These are phyloP conservation scores for Allium sativum DNA, from an alignment of 106 monocot genomes.

Conservation along the genomic window DNA sequence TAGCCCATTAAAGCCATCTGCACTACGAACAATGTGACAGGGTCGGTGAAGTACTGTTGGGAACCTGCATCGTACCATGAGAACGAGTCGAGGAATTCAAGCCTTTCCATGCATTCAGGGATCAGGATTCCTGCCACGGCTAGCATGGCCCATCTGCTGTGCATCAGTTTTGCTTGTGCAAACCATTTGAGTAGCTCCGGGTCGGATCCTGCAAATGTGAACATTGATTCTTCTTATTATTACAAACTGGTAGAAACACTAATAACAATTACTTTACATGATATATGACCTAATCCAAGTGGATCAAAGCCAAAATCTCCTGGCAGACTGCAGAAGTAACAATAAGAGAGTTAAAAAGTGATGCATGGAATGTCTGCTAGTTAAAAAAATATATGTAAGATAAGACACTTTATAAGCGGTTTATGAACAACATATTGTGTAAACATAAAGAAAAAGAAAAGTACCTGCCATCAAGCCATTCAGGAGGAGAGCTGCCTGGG, in stretches of 20 bases:
- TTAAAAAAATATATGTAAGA: too few relatives aligned
- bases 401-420: not conserved
- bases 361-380: not conserved
- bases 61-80: conserved; percentile 71
- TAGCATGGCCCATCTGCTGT: conserved; percentile 90
- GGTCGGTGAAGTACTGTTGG: conserved; percentile 62
- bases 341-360: not conserved
- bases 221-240: not conserved
- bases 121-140: conserved; percentile 74
- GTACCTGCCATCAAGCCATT: conserved; percentile 95
- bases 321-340: conserved; percentile 42
- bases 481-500: conserved; percentile 79
- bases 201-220: conserved; percentile 51
- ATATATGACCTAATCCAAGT: conserved; percentile 53
- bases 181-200: conserved; percentile 75
- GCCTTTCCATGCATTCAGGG: conserved; percentile 52
- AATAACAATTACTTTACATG: too few relatives aligned
- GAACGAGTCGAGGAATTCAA: conserved; percentile 58
- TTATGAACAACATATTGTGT: too few relatives aligned
- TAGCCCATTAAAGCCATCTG: conserved; percentile 84
- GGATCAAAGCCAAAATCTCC: conserved; percentile 93
- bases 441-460: too few relatives aligned
- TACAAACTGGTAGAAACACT: too few relatives aligned
- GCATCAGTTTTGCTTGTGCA: conserved; percentile 88
- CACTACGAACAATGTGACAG: conserved; percentile 52